Base-by-base conservation (phyloP, 148 eudicot genomes). In the Rhododendron molle region DNA sequence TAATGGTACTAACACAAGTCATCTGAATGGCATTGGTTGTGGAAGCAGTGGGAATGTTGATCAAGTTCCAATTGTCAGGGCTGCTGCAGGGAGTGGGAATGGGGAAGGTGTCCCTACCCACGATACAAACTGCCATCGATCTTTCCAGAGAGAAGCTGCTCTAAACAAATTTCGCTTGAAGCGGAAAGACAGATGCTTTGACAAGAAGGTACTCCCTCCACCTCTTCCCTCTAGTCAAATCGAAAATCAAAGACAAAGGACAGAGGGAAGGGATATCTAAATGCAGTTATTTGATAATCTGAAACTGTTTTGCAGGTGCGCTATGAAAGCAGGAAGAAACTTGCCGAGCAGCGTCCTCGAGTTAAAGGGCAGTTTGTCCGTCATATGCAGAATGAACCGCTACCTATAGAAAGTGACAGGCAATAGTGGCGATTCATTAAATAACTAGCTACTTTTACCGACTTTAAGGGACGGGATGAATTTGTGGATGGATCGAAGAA, bases 341-440 rank as follows among this genome's bases (percentile, higher is more conserved):
- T 95, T 54, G 99, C 99, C 60, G 98, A 94, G 89, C 94, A 95
- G 85, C 95, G 98, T 5, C 98, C 99, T n/a, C 89, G 99, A 65
- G 92, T 97, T 14, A 97, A 93, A 90, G 99, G 99, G 77, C 99
- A 97, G 89, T 97, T 97, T 89, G 99, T 97, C 77, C 97, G 99
- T 65, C 98, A 93, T 80, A 83, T 85, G 82, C 93, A 88, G 30
- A 89, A 91, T 12, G 95, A 95, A 40, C 88, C 91, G 77, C 87
- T 88, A 44, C 90, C 90, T 23, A 58, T 50, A 69, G 90, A 82
- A 83, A 85, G 89, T 73, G 89, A 88, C 72, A 80, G 60, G 50
- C 86, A 82, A 71, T 18, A 88, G 89, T 30, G 88, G 88, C 67
- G 65, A 60, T 80, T 81, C 87, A 58, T 76, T 87, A 40, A 67